Conservation (phyloP, 768 basidiomycete genomes). For the Gymnopilus junonius region DNA sequence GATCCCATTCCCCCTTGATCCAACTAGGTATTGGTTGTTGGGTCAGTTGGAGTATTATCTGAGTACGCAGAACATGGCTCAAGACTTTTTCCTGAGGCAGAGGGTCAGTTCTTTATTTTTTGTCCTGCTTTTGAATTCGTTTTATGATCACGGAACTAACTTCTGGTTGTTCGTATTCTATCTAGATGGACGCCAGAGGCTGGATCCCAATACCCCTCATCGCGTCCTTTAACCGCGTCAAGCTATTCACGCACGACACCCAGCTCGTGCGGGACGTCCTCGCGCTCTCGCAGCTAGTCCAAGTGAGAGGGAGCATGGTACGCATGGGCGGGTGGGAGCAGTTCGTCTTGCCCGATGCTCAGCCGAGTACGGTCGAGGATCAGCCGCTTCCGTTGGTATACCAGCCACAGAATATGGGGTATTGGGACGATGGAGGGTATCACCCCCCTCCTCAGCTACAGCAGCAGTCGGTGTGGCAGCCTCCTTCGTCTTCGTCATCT, state of each 20-base stretch:
- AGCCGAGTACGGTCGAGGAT: conserved; percentile 46
- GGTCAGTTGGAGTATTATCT: conserved; percentile 93
- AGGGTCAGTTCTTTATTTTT: conserved; percentile 53
- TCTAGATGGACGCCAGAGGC: conserved; percentile 91
- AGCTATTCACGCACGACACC: conserved; percentile 60
- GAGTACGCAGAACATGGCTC: conserved; percentile 87
- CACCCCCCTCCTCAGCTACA: neutral
- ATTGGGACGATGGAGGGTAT: neutral
- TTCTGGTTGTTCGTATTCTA: no score
- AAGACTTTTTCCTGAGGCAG: conserved; percentile 82
- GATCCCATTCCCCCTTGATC: conserved; percentile 63
- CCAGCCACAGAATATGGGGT: conserved; percentile 7
- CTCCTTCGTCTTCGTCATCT: neutral
- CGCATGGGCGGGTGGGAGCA: conserved; percentile 71
- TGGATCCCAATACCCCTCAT: conserved; percentile 86
- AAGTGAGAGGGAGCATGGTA: conserved; percentile 71
- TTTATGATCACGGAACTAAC: neutral
- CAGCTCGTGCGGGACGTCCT: conserved; percentile 75
- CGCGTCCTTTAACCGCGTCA: conserved; percentile 88
- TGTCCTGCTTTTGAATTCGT: conserved; percentile 5
- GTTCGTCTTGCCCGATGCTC: conserved; percentile 68
- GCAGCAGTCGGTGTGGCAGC: neutral
- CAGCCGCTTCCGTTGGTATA: conserved; percentile 13
- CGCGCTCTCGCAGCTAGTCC: conserved; percentile 64
- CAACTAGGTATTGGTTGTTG: conserved; percentile 69